Percentiles rank a stretch among this genome's conserved stretches.
Evolutionary conservation across 2,329 filamentous ascomycete species (phyloP).

Genomic region (Penicillium sp.): DNA sequence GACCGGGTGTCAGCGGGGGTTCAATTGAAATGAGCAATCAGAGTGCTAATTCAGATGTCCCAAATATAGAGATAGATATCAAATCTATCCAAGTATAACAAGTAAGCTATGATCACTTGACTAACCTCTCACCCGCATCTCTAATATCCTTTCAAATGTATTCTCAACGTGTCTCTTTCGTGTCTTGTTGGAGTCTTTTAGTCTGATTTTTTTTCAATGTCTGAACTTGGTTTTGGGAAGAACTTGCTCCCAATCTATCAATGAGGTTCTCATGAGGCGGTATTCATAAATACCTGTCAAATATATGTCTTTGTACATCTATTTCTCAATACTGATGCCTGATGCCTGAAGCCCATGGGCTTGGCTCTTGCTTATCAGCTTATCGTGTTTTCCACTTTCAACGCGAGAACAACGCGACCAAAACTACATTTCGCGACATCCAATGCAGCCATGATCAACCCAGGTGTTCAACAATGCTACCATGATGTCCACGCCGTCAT

Average conservation of each 20-base stretch:
- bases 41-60: not conserved
- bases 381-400: not conserved
- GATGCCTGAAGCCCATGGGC: not conserved
- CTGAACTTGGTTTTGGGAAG: not conserved
- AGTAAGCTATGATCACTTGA: not conserved
- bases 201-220: not conserved
- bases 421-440: not conserved
- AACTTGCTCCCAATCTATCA: no score
- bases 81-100: not conserved
- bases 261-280: not conserved
- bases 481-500: conserved; percentile 26
- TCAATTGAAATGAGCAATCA: not conserved
- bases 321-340: not conserved
- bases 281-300: not conserved
- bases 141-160: not conserved
- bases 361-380: not conserved
- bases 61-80: not conserved
- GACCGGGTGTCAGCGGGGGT: not conserved
- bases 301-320: not conserved
- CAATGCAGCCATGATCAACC: not conserved
- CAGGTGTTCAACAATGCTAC: not conserved
- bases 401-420: not conserved
- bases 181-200: not conserved
- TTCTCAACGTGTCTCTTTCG: not conserved
- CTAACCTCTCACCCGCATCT: not conserved